phyloP scores from a whole-genome alignment of 2,329 filamentous ascomycete genomes.

The Rhynchosporium graminicola region DNA sequence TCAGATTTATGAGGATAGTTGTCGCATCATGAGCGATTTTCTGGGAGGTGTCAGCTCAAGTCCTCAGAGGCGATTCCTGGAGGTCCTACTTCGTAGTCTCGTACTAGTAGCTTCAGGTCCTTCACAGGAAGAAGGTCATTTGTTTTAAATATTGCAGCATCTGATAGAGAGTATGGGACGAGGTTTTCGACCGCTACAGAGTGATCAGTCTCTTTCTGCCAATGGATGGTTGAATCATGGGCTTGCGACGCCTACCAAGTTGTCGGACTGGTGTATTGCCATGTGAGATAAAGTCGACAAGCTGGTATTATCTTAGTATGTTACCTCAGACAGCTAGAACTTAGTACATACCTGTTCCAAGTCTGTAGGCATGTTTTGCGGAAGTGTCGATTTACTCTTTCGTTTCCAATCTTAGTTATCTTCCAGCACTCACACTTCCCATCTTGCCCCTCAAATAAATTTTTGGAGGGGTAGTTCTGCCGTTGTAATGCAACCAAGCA shows the following conservation, averaged over 20 bases:
- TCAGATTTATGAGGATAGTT: constrained; percentile 85
- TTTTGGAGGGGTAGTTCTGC: constrained; percentile 21
- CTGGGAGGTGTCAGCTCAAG: constrained; percentile 45
- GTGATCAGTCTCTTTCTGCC: constrained; percentile 27
- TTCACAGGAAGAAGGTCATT: constrained; percentile 76
- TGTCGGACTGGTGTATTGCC: constrained; percentile 88
- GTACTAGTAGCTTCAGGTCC: constrained; percentile 82
- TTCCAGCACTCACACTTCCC: too few species aligned
- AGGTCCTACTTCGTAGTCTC: constrained; percentile 70
- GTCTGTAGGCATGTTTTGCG: constrained; percentile 67
- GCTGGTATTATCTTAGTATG: constrained; percentile 49
- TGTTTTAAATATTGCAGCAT: constrained; percentile 81
- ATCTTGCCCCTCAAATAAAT: constrained; percentile 4
- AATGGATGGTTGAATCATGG: not conserved
- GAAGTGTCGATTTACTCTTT: not conserved
- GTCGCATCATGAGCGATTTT: constrained; percentile 91
- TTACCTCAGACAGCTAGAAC: too few species aligned
- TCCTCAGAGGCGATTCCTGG: not conserved
- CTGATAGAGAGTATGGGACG: constrained; percentile 73
- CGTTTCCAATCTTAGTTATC: not conserved
- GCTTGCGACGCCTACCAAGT: constrained; percentile 56
- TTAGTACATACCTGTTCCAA: constrained; percentile 66
- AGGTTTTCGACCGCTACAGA: constrained; percentile 76
- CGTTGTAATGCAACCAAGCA: not conserved
- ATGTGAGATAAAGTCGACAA: constrained; percentile 91